Base-by-base conservation (phyloP, 257 asterid species). In the Solanum etuberosum region DNA sequence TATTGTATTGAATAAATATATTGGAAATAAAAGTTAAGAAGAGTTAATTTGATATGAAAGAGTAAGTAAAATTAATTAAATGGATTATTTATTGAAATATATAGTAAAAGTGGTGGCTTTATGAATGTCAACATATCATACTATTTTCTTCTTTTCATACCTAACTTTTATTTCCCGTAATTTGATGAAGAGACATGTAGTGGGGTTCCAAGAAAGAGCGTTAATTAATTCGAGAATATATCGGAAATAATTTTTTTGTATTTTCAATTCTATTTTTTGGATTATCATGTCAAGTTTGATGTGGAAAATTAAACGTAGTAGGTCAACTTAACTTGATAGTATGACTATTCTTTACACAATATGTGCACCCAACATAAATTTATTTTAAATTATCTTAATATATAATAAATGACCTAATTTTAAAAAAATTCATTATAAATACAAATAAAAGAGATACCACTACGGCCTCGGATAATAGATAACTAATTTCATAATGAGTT, bases 241-340 rank as follows among this genome's bases (percentile, higher is more conserved):
- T 57, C 12, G 0, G 1, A 57, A 57, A 20, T 0, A 57, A 57
- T 2, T 57, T 0, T 57, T 0, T 0, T 7, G 3, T 0, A 7
- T 20, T 57, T 57, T 57, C 1, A 57, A 57, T 57, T 57, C 1
- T 40, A 40, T 3, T 9, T 37, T 38, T 38, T 38, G 11, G 3
- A 38, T 38, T 8, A 2, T 7, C 6, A 54, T 54, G 18, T 51
- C n/a, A 20, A 54, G 5, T 54, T 54, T 18, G n/a, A 54, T 54
- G 63, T 1, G 3, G 9, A 54, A 54, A 54, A 6, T 51, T 5
- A 51, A 51, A 51, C 0, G 0, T 16, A 7, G 20, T 51, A 6
- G 40, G 1, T 37, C 40, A 37, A 37, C n/a, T n/a, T 6, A 8
- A 35, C 7, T 1, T 5, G 7, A 35, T 35, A 5, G 6, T 37